Base-by-base conservation (phyloP, 2,329 filamentous ascomycete genomes). In the Elsinoe perseae region DNA sequence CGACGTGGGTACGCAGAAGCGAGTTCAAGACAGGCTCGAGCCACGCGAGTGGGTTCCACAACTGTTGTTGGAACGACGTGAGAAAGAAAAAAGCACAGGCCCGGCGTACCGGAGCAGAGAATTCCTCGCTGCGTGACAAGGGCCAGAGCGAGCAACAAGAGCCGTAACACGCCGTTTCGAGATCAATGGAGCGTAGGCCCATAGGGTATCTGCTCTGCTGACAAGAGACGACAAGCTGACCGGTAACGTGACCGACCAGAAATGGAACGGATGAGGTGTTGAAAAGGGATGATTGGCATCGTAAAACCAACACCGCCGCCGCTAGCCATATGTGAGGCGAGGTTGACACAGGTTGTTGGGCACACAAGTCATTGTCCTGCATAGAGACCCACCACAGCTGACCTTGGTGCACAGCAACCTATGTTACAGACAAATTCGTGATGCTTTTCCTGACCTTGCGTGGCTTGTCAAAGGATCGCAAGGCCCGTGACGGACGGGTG, bases 351-450 rank as follows among this genome's bases (percentile, higher is more conserved):
- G 48, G 48, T 52, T 52, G 48, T 52, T 52, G 48, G 48, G 48
- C 40, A 38, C 48, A 38, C 48, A 52, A 52, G 48, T 52, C 48
- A 52, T 52, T 52, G 48, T 52, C 48, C 48, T 52, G 48, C 48
- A 52, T 52, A 20, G 4, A 34, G 48, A 52, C 48, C 48, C 48
- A 52, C 48, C 32, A 25, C 20, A 36, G 48, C 48, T 52, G 48
- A 52, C 48, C 36, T n/a, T n/a, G 6, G 12, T 52, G 48, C 48
- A 20, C 48, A 52, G 48, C 48, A 52, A 52, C 48, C 12, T 16
- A 30, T 52, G 48, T 52, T 52, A 52, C 48, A 52, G 48, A 52
- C 32, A 52, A 21, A 38, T 36, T 36, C 32, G 32, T 36, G 10
- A 14, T 36, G 21, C 4, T 7, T 8, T 43, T 43, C 7, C n/a